Percentiles rank a stretch among this genome's conserved stretches.
phyloP scores from a whole-genome alignment of 805 yeast species.

The Wickerhamomyces hampshirensis region DNA sequence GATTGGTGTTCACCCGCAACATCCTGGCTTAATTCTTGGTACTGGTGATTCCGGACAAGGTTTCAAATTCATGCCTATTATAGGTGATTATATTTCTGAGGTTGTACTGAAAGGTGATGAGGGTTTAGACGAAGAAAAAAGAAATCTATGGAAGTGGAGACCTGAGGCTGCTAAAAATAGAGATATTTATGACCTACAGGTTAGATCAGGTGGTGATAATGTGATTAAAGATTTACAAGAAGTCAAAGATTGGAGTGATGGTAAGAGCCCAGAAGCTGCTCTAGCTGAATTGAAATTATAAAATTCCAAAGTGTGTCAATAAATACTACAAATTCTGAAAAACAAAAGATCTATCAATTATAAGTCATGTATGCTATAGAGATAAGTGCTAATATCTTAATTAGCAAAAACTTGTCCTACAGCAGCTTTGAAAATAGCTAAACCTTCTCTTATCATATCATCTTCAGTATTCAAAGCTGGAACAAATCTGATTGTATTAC shows the following conservation, averaged over 20 bases:
- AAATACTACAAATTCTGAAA: background rate
- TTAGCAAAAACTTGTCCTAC: conserved; percentile 29
- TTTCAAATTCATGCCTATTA: conserved; percentile 32
- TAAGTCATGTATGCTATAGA: background rate
- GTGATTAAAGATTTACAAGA: conserved; percentile 25
- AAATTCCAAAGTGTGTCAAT: background rate
- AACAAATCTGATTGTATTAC: conserved; percentile 82
- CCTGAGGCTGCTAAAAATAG: conserved; percentile 27
- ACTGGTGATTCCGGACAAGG: conserved; percentile 37
- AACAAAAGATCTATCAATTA: too few species aligned
- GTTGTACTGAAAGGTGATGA: conserved; percentile 29
- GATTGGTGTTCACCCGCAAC: conserved; percentile 28
- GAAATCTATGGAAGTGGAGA: conserved; percentile 32
- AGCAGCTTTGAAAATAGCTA: conserved; percentile 60
- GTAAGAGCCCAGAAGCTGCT: conserved; percentile 1
- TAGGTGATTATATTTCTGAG: conserved; percentile 29
- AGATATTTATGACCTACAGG: conserved; percentile 22
- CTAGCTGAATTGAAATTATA: background rate
- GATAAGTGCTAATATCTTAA: background rate
- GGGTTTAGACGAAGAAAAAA: conserved; percentile 22
- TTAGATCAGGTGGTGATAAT: conserved; percentile 28
- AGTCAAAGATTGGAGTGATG: conserved; percentile 23
- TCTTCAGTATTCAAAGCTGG: conserved; percentile 87
- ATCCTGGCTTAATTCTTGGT: conserved; percentile 24
- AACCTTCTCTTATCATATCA: conserved; percentile 63